phyloP scores from a whole-genome alignment of 2,329 filamentous ascomycete species.

The Akanthomyces lecanii region DNA sequence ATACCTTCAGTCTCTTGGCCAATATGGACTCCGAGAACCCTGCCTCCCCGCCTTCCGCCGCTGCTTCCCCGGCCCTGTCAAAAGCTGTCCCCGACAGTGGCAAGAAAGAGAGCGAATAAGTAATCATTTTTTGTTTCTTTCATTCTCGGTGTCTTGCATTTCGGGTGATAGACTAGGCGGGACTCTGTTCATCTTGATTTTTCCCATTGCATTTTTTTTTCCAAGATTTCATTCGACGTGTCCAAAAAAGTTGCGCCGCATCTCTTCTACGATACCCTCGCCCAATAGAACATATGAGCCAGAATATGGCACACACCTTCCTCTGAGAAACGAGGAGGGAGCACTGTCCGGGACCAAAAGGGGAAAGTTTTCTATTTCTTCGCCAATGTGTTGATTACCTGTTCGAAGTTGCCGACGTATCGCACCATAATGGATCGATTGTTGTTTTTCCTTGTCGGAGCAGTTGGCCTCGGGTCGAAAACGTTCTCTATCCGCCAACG shows the following conservation, averaged over 20 bases:
- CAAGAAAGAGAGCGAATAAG: constrained; percentile 49
- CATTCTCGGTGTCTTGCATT: constrained; percentile 41
- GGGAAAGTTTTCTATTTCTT: constrained; percentile 15
- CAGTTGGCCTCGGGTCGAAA: neutral
- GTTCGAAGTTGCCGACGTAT: constrained; percentile 3
- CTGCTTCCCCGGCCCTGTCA: constrained; percentile 61
- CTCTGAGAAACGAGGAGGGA: constrained; percentile 27
- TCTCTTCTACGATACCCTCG: constrained; percentile 48
- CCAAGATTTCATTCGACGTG: constrained; percentile 44
- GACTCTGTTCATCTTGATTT: constrained; percentile 27
- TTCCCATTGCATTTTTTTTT: constrained; percentile 32
- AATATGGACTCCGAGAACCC: constrained; percentile 60
- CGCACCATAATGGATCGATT: constrained; percentile 9
- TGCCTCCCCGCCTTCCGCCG: constrained; percentile 65
- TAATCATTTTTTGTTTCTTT: constrained; percentile 24
- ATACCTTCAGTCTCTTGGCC: constrained; percentile 74
- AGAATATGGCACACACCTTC: constrained; percentile 27
- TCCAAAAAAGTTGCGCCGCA: constrained; percentile 46
- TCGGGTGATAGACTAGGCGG: constrained; percentile 50
- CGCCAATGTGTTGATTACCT: constrained; percentile 20
- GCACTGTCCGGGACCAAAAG: constrained; percentile 16
- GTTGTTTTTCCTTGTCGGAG: neutral
- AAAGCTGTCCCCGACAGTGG: constrained; percentile 57
- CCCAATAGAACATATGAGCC: constrained; percentile 39
- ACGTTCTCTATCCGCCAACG: neutral